phyloP scores from a whole-genome alignment of 148 eudicot genomes.

The Chenopodium quinoa region DNA sequence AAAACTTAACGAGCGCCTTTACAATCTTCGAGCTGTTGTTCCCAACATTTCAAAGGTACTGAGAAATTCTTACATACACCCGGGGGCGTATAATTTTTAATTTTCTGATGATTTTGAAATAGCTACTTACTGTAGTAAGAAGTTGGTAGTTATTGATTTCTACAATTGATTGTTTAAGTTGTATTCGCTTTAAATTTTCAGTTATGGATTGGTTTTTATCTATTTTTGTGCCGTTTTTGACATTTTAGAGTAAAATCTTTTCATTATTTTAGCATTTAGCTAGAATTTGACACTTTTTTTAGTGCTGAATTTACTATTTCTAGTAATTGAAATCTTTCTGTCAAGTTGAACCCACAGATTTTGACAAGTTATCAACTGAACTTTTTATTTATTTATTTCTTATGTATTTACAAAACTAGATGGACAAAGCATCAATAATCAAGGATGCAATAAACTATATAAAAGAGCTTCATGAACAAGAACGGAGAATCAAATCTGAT shows the following conservation, averaged over 20 bases:
- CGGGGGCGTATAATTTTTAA: too few relatives aligned
- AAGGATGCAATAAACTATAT: slow-evolving; percentile 80
- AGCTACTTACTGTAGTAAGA: too few relatives aligned
- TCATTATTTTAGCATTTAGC: background rate
- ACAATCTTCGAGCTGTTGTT: slow-evolving; percentile 77
- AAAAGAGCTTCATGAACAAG: slow-evolving; percentile 61
- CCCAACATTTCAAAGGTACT: slow-evolving; percentile 82
- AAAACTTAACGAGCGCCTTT: slow-evolving; percentile 83
- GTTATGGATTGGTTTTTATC: background rate
- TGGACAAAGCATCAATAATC: slow-evolving; percentile 90
- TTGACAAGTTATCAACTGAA: background rate
- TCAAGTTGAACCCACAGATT: background rate
- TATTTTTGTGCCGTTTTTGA: background rate
- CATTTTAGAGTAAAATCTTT: background rate
- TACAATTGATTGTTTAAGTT: too few relatives aligned
- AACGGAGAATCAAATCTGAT: slow-evolving; percentile 47
- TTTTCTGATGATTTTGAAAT: too few relatives aligned
- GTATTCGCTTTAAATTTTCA: too few relatives aligned
- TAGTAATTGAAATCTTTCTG: background rate
- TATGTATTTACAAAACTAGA: slow-evolving; percentile 30
- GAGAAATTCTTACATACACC: too few relatives aligned
- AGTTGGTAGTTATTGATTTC: too few relatives aligned
- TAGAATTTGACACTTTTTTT: background rate
- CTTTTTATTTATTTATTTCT: background rate
- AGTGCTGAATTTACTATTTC: background rate